Conservation (phyloP, 371 early-diverging fungal genomes). For the Thermomucor indicae-seudaticae region DNA sequence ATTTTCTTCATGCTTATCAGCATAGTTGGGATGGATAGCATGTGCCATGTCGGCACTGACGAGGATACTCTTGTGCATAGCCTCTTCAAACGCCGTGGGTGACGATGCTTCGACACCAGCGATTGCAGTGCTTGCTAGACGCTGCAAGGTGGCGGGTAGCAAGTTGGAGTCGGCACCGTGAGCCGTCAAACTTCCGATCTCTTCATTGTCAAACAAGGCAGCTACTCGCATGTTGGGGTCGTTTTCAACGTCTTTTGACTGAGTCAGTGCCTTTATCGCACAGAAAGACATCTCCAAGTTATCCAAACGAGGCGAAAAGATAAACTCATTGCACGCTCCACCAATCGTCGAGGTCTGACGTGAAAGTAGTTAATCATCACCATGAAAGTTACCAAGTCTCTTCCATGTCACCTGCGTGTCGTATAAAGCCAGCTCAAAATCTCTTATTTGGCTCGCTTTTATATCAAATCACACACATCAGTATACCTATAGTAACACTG, state of each 20-base stretch:
- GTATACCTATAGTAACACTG: no score
- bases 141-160: slow-evolving; percentile 69
- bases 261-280: slow-evolving; percentile 58
- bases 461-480: no score
- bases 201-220: slow-evolving; percentile 98
- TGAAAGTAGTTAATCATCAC: neutral
- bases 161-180: slow-evolving; percentile 94
- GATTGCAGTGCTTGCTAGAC: slow-evolving; percentile 46
- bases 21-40: slow-evolving; percentile 89
- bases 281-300: slow-evolving; percentile 94
- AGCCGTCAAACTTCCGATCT: slow-evolving; percentile 92
- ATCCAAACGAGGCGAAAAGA: slow-evolving; percentile 92
- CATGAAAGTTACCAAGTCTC: neutral
- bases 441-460: slow-evolving; percentile 73
- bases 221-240: slow-evolving; percentile 84
- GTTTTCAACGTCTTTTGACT: slow-evolving; percentile 46
- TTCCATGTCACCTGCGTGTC: slow-evolving; percentile 42
- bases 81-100: slow-evolving; percentile 74
- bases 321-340: slow-evolving; percentile 89
- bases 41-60: slow-evolving; percentile 96
- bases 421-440: slow-evolving; percentile 94
- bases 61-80: slow-evolving; percentile 81
- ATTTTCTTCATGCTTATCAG: slow-evolving; percentile 84
- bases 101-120: slow-evolving; percentile 14
- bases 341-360: slow-evolving; percentile 62